phyloP scores from a whole-genome alignment of 805 yeast species.

The Hanseniaspora valbyensis region DNA sequence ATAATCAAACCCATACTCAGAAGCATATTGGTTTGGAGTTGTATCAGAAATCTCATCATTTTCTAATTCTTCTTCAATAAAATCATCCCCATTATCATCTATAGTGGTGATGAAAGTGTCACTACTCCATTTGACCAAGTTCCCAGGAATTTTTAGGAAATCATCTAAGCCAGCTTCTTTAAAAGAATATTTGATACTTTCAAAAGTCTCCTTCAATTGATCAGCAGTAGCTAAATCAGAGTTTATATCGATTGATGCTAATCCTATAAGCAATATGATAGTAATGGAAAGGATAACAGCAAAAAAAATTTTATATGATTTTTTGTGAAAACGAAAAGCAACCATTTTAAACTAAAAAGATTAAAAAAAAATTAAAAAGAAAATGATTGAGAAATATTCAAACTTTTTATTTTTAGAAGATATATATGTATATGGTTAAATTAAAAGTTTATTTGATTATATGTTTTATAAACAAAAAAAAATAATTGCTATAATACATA shows the following conservation, averaged over 20 bases:
- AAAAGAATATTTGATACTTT: not conserved
- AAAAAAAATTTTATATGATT: slow-evolving; percentile 2
- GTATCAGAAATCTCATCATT: no score
- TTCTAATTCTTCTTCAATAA: slow-evolving; percentile 8
- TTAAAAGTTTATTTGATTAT: no score
- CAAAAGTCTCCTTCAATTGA: slow-evolving; percentile 1
- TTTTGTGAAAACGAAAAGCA: slow-evolving; percentile 9
- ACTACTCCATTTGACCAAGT: slow-evolving; percentile 11
- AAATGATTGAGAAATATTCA: no score
- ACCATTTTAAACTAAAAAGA: no score
- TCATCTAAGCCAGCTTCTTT: not conserved
- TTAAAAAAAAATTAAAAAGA: no score
- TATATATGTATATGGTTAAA: no score
- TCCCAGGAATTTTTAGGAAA: not conserved
- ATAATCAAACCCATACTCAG: slow-evolving; percentile 8
- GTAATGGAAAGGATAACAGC: not conserved
- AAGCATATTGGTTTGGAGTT: not conserved
- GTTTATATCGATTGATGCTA: not conserved
- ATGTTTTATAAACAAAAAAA: no score
- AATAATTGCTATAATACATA: no score
- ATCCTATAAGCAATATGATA: not conserved
- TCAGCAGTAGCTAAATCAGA: slow-evolving; percentile 1
- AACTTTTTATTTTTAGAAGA: no score
- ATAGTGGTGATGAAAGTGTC: not conserved
- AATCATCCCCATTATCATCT: not conserved